Percentiles rank a stretch among this genome's conserved stretches.
Conservation (phyloP, 202 grass and related monocot genomes). For the Bolboschoenoplectus hybrid region DNA sequence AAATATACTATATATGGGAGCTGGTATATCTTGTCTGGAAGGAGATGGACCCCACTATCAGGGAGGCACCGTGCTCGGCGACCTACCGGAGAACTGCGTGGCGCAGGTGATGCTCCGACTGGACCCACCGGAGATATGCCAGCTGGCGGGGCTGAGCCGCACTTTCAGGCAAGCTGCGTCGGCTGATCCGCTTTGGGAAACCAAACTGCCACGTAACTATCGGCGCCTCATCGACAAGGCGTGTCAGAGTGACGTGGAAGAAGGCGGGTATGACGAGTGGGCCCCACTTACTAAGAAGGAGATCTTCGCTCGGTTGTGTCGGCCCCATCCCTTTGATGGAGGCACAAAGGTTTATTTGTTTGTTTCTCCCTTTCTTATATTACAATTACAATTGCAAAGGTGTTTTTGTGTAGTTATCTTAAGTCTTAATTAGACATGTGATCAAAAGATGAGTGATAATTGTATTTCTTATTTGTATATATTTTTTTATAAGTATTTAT, state of each 20-base stretch:
- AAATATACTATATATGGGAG: slow-evolving; percentile 29
- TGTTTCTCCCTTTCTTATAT: background rate
- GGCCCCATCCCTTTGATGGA: slow-evolving; percentile 60
- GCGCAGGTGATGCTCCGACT: slow-evolving; percentile 66
- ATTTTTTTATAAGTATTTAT: too few species aligned
- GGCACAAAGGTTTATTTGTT: slow-evolving; percentile 58
- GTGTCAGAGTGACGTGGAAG: slow-evolving; percentile 47
- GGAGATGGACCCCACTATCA: slow-evolving; percentile 19
- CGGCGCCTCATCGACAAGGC: slow-evolving; percentile 56
- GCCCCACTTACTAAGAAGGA: slow-evolving; percentile 54
- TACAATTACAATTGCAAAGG: background rate
- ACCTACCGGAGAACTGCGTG: slow-evolving; percentile 78
- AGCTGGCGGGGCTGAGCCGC: slow-evolving; percentile 53
- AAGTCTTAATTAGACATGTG: background rate
- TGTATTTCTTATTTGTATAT: too few species aligned
- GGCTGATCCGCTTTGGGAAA: slow-evolving; percentile 64
- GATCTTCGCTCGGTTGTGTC: slow-evolving; percentile 65
- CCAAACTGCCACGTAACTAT: slow-evolving; percentile 67
- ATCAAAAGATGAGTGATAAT: background rate
- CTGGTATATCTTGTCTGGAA: slow-evolving; percentile 33
- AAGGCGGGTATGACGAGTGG: slow-evolving; percentile 34
- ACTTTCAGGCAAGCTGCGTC: slow-evolving; percentile 66
- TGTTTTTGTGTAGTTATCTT: background rate
- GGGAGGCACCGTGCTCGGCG: slow-evolving; percentile 60
- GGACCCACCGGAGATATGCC: slow-evolving; percentile 82